Percentiles rank a stretch among this genome's conserved stretches.
phyloP scores from a whole-genome alignment of 805 yeast genomes.

The Wickerhamiella kurtzmanii region DNA sequence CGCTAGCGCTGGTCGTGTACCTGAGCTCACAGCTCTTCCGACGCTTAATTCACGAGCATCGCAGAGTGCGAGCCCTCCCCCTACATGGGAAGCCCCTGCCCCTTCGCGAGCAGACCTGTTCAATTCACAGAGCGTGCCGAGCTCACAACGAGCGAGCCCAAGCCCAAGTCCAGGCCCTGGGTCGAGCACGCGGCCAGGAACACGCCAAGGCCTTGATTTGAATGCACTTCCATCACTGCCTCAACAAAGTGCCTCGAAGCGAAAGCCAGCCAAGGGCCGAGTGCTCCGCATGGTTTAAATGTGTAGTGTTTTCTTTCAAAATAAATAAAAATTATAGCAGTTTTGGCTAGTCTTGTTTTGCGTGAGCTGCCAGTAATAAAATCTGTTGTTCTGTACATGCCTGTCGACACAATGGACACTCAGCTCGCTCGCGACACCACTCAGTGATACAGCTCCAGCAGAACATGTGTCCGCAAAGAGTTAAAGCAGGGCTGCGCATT shows the following conservation, averaged over 20 bases:
- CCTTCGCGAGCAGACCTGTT: background rate
- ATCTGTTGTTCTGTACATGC: conserved; percentile 48
- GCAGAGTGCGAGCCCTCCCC: background rate
- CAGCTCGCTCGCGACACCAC: conserved; percentile 79
- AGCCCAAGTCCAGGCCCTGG: background rate
- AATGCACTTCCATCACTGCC: background rate
- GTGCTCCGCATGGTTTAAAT: conserved; percentile 12
- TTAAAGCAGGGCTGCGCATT: conserved; percentile 72
- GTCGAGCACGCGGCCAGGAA: background rate
- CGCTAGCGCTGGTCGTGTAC: background rate
- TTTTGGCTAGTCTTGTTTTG: background rate
- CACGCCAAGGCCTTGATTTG: background rate
- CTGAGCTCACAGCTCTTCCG: conserved; percentile 5
- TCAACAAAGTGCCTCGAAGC: background rate
- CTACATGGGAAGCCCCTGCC: background rate
- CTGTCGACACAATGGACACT: conserved; percentile 86
- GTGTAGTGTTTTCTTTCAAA: background rate
- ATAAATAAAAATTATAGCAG: background rate
- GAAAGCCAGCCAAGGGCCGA: conserved; percentile 4
- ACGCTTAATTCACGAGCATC: conserved; percentile 1
- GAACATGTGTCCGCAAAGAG: conserved; percentile 83
- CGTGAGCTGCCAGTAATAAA: conserved; percentile 33
- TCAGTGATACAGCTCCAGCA: conserved; percentile 86
- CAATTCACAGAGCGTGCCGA: background rate
- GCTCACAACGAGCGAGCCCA: no score